Evolutionary conservation across 23 red algal species (phyloP).

Genomic region (Gracilaria domingensis): DNA sequence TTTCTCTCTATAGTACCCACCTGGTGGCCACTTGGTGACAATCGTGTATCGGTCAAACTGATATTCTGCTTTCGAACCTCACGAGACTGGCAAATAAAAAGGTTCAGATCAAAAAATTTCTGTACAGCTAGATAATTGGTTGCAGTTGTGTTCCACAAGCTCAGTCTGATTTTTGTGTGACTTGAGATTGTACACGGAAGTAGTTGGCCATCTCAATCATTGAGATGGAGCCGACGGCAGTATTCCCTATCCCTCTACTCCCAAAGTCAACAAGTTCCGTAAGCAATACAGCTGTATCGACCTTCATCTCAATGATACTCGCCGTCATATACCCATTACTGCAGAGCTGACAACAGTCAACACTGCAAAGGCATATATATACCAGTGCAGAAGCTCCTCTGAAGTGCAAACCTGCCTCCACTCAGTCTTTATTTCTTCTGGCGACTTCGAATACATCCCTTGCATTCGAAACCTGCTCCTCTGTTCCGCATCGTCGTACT

Average conservation of each 20-base stretch:
- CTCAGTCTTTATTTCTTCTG: background rate
- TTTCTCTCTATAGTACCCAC: no score
- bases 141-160: background rate
- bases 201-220: no score
- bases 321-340: no score
- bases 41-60: background rate
- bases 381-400: background rate
- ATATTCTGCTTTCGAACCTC: background rate
- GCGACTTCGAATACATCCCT: background rate
- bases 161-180: background rate
- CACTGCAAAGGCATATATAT: no score
- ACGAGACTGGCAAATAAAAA: background rate
- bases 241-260: no score
- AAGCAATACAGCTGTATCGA: constrained; percentile 4
- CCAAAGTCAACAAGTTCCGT: background rate
- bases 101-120: no score
- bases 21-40: no score
- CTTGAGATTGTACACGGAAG: no score
- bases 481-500: constrained; percentile 3
- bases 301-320: background rate
- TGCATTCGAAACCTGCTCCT: background rate
- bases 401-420: background rate
- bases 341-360: no score
- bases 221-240: no score
- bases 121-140: background rate